Conservation (phyloP, 2,329 filamentous ascomycete genomes). For the Colletotrichum echinochloae region DNA sequence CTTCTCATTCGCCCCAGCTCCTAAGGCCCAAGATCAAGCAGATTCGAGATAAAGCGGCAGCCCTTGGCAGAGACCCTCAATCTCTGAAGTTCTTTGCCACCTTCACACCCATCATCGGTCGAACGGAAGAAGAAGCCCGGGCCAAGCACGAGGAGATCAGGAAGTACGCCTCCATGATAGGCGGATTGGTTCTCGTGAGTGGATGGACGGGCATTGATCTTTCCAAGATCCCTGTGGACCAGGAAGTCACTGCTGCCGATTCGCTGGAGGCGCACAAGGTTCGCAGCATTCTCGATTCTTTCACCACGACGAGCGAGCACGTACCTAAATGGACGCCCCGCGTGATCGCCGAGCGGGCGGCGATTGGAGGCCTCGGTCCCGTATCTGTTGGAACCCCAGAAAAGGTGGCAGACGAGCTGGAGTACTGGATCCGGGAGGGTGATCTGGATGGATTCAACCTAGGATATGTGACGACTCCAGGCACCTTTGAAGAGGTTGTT, state of each 20-base stretch:
- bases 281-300: constrained; percentile 60
- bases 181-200: constrained; percentile 66
- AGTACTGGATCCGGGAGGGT: constrained; percentile 57
- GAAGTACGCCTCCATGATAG: constrained; percentile 65
- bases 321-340: constrained; percentile 59
- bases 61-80: constrained; percentile 65
- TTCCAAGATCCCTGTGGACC: constrained; percentile 66
- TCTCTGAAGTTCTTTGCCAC: constrained; percentile 68
- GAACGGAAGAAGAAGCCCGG: constrained; percentile 64
- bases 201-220: constrained; percentile 73
- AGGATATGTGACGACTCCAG: constrained; percentile 57
- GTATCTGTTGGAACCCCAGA: constrained; percentile 53
- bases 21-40: constrained; percentile 63
- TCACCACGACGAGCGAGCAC: constrained; percentile 61
- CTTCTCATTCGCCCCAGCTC: constrained; percentile 62
- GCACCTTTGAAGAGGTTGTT: constrained; percentile 50
- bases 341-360: constrained; percentile 54
- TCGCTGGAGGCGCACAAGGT: constrained; percentile 65
- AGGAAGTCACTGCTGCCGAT: constrained; percentile 67
- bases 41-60: constrained; percentile 63
- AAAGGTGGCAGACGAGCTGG: constrained; percentile 59
- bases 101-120: constrained; percentile 61
- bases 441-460: constrained; percentile 58
- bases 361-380: constrained; percentile 55
- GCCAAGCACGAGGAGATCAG: constrained; percentile 63